Percentiles rank a stretch among this genome's conserved stretches.
phyloP scores from a whole-genome alignment of 1,139 yeast species.

The Suhomyces atakaporum region DNA sequence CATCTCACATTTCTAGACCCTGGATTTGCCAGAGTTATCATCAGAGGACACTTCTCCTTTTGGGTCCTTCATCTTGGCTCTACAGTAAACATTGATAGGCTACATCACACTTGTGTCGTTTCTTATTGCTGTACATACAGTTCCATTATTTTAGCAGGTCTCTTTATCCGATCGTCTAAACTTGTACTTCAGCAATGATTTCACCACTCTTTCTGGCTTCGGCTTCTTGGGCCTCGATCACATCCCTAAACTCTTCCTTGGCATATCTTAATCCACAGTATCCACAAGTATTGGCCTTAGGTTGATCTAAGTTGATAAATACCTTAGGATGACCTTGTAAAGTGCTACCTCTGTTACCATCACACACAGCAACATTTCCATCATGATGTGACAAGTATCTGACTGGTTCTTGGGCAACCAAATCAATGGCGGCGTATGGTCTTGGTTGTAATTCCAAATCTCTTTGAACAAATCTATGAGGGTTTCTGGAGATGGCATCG shows the following conservation, averaged over 20 bases:
- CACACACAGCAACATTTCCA: slow-evolving; percentile 73
- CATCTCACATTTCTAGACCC: no score
- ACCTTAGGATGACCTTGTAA: slow-evolving; percentile 87
- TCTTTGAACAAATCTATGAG: slow-evolving; percentile 68
- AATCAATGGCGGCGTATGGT: slow-evolving; percentile 83
- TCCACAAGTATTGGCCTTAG: slow-evolving; percentile 71
- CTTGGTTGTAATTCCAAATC: slow-evolving; percentile 71
- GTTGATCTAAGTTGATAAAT: slow-evolving; percentile 76
- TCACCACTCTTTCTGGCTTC: neutral
- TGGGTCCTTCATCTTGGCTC: no score
- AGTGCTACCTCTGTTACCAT: slow-evolving; percentile 70
- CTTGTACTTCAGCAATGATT: slow-evolving; percentile 2
- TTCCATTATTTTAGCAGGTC: no score
- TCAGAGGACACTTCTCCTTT: no score
- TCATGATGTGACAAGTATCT: slow-evolving; percentile 55
- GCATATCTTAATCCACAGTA: slow-evolving; percentile 77
- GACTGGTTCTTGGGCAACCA: slow-evolving; percentile 75
- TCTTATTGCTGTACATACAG: no score
- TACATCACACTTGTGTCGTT: no score
- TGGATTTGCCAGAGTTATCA: no score
- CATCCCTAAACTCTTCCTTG: slow-evolving; percentile 46
- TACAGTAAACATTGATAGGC: no score
- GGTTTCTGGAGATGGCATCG: slow-evolving; percentile 56
- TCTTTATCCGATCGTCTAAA: neutral
- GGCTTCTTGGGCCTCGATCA: slow-evolving; percentile 33